Base-by-base conservation (phyloP, 352 stramenopile genomes). In the Globisporangium spinosum region DNA sequence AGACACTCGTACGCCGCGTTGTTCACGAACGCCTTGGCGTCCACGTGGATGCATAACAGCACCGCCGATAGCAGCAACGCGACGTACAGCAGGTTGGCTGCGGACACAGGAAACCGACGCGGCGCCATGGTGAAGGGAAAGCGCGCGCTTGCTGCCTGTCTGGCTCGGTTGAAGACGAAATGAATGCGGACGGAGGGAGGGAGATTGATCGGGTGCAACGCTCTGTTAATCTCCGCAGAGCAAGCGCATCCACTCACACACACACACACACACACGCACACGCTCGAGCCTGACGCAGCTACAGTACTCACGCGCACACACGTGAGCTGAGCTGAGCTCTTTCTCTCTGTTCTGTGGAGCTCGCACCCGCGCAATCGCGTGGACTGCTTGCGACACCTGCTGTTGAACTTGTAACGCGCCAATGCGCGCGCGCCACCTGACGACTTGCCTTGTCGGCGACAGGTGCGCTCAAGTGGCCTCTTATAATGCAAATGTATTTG, bases 1-100 rank as follows among this genome's bases (percentile, higher is more conserved):
- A 65, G 15, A n/a, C 66, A 71, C 38, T 59, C 56, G 66, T 66
- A 66, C 40, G 66, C 66, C 23, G 59, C 66, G 40, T 71, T 71
- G 66, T 71, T 71, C 66, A 71, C 66, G 29, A 71, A 67, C 25
- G 60, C 61, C n/a, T 58, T 67, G 12, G 66, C 66, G 20, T 66
- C n/a, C 2, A 45, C 66, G 60, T n/a, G n/a, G n/a, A 35, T 15
- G 43, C 25, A 55, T 15, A 59, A 10, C 45, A 58, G 17, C 45
- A 35, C 34, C 9, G 47, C 17, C 34, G 32, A 6, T 7, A 66
- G 7, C 22, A 67, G 61, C 40, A 29, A n/a, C 25, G 56, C 27
- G 38, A 7, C 5, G 8, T 49, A 32, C 23, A 58, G 32, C 22
- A 69, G 7, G 32, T n/a, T n/a, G 13, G 17, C 13, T 51, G 17